phyloP scores from a whole-genome alignment of 805 yeast genomes.

The Sugiyamaella smithiae region DNA sequence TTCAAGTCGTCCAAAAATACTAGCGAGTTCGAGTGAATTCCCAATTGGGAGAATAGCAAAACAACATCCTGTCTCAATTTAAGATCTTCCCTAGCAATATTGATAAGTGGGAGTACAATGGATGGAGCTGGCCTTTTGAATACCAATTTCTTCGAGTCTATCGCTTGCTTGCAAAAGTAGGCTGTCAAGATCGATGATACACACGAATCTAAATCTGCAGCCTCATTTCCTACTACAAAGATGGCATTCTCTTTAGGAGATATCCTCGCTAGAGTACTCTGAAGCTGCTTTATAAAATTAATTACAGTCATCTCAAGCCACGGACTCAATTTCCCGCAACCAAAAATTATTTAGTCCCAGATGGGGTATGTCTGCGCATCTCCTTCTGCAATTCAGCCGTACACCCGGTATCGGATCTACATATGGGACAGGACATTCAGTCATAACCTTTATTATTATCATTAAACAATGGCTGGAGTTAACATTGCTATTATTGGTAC shows the following conservation, averaged over 20 bases:
- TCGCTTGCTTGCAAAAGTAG: slow-evolving; percentile 44
- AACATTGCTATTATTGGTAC: slow-evolving; percentile 69
- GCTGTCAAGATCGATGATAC: slow-evolving; percentile 73
- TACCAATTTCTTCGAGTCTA: slow-evolving; percentile 26
- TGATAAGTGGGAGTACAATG: slow-evolving; percentile 65
- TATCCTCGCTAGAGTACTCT: not conserved
- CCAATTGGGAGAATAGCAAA: slow-evolving; percentile 46
- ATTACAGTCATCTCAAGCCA: not conserved
- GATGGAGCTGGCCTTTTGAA: slow-evolving; percentile 20
- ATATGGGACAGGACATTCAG: not conserved
- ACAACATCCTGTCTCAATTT: slow-evolving; percentile 67
- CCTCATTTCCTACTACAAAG: slow-evolving; percentile 76
- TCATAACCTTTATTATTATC: not conserved
- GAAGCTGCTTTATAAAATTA: slow-evolving; percentile 4
- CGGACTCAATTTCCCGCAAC: not conserved
- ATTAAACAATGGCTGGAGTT: slow-evolving; percentile 35
- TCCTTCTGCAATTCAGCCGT: not conserved
- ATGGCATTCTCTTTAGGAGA: slow-evolving; percentile 8
- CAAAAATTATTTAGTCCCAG: not conserved
- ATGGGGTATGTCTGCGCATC: not conserved
- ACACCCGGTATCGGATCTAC: not conserved
- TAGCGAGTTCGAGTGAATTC: slow-evolving; percentile 49
- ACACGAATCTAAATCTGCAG: slow-evolving; percentile 84
- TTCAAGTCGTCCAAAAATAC: slow-evolving; percentile 68
- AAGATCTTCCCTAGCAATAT: slow-evolving; percentile 67